These are phyloP conservation scores for Antrodiella citrinella DNA, from an alignment of 768 basidiomycete species.

Conservation along the genomic window DNA sequence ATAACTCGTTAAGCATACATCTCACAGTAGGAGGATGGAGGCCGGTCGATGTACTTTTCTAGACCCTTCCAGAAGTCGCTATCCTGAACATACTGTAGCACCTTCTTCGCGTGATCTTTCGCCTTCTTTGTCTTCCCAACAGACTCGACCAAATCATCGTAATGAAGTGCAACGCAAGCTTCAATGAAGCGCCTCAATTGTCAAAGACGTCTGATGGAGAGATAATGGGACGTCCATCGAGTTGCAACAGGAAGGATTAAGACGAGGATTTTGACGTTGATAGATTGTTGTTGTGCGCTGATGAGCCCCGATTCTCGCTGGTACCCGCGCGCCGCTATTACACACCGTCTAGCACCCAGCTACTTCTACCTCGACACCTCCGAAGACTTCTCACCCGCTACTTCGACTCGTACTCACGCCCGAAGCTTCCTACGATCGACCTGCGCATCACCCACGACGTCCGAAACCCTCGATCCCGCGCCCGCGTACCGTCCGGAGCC, in stretches of 20 bases:
- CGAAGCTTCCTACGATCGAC: too few species aligned
- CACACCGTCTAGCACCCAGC: too few species aligned
- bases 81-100: conserved; percentile 1
- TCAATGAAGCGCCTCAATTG: conserved; percentile 13
- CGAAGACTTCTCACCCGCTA: too few species aligned
- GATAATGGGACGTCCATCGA: conserved; percentile 26
- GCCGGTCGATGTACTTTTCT: background rate
- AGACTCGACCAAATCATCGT: conserved; percentile 7
- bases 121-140: conserved; percentile 2
- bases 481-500: too few species aligned
- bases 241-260: conserved; percentile 27
- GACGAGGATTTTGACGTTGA: conserved; percentile 3
- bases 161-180: conserved; percentile 5
- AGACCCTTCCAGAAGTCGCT: conserved; percentile 8
- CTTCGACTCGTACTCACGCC: too few species aligned
- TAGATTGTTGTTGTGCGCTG: background rate
- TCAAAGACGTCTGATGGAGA: conserved; percentile 17
- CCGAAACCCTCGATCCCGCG: too few species aligned
- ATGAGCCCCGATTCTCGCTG: too few species aligned
- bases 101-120: background rate
- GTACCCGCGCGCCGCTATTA: too few species aligned
- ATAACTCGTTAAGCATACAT: background rate
- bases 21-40: background rate
- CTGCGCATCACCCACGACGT: too few species aligned
- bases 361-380: too few species aligned